Base-by-base conservation (phyloP, 768 basidiomycete species). In the Tephrocybe sp. region DNA sequence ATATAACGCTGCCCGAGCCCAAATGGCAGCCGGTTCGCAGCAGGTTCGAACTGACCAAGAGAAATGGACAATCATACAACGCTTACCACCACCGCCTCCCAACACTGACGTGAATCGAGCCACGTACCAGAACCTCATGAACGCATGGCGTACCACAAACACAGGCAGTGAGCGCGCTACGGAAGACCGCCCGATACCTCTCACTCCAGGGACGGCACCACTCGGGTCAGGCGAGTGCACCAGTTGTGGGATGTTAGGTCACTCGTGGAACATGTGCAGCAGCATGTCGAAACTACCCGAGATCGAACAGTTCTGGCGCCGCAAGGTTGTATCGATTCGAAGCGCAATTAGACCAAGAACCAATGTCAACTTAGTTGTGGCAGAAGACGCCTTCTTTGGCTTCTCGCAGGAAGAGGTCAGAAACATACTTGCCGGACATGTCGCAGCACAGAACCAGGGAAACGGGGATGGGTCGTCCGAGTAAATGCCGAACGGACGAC, bases 151-250 rank as follows among this genome's bases (percentile, higher is more conserved):
- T n/a, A 19, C 21, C 8, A 13, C 5, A 15, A 39, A 40, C 4
- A 3, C 30, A 18, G 38, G 47, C n/a, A 25, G 2, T 8, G 5
- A 5, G 1, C 12, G 26, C 8, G 30, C 41, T 2, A 49, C 35
- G 25, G 40, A 49, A 12, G 12, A 13, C 2, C 53, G 56, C 3
- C 64, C 59, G 0, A 59, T 59, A 46, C 64, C 65, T 1, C 56
- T 65, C 0, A 46, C 38, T 0, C 64, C 62, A 0, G 64, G 65
- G 5, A 53, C 62, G 1, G 25, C 13, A 47, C 48, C 59, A 2
- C 49, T 65, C 4, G 54, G 35, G 0, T 51, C 52, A 2, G 49
- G 54, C 0, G 59, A 64, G 31, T 65, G 66, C 43, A 64, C 57
- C 40, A 34, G 13, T 3, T 49, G 48, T 32, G 24, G 48, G 5